phyloP scores from a whole-genome alignment of 2,329 filamentous ascomycete genomes.

The Phoma sp. region DNA sequence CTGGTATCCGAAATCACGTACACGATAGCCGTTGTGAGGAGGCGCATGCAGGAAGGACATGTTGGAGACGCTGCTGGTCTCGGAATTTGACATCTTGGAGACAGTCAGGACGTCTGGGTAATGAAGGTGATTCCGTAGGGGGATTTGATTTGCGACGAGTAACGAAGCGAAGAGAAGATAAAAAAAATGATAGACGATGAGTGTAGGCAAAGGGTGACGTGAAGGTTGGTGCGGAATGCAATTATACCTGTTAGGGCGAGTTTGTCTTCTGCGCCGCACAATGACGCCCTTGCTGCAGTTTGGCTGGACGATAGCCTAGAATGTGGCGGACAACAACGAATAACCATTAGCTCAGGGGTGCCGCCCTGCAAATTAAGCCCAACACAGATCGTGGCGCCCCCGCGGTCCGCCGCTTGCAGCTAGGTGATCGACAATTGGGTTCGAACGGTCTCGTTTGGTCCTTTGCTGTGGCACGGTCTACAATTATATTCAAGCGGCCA shows the following conservation, averaged over 20 bases:
- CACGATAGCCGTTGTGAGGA: slow-evolving; percentile 15
- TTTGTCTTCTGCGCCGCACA: slow-evolving; percentile 9
- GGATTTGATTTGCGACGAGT: neutral
- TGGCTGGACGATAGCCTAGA: slow-evolving; percentile 10
- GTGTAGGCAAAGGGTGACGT: neutral
- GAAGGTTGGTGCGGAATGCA: slow-evolving; percentile 10
- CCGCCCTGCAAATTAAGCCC: neutral
- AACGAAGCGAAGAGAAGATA: neutral
- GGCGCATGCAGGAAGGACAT: slow-evolving; percentile 10
- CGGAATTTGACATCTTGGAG: slow-evolving; percentile 8
- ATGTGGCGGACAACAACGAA: slow-evolving; percentile 16
- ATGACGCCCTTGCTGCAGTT: slow-evolving; percentile 19
- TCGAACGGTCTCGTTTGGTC: slow-evolving; percentile 9
- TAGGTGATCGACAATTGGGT: slow-evolving; percentile 11
- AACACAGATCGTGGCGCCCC: slow-evolving; percentile 10
- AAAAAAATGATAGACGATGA: neutral
- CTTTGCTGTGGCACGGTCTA: neutral
- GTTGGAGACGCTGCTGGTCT: slow-evolving; percentile 13
- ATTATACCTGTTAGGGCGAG: slow-evolving; percentile 1
- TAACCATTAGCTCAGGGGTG: slow-evolving; percentile 11
- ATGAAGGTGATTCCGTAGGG: neutral
- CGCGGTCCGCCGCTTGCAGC: slow-evolving; percentile 5
- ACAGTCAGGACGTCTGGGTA: neutral
- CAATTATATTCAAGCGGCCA: neutral
- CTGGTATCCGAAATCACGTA: slow-evolving; percentile 34